Evolutionary conservation across 129 eudicot species (phyloP).

Genomic region (Oenanthe sinensis): DNA sequence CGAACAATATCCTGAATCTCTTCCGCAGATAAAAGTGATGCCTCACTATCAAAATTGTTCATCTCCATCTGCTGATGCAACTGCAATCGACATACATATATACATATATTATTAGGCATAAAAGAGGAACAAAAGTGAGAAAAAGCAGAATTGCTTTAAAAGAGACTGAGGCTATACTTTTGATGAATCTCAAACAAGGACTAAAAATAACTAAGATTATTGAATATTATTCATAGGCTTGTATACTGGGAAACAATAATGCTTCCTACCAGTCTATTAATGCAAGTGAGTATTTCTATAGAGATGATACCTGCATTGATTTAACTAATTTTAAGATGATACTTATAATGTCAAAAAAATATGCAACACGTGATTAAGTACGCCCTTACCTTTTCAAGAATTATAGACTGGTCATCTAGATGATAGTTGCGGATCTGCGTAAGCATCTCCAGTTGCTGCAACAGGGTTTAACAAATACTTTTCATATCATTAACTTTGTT

Average conservation of each 20-base stretch:
- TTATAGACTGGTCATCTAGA: slow-evolving; percentile 62
- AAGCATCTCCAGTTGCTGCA: slow-evolving; percentile 96
- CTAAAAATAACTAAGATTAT: neutral
- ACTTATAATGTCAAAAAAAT: neutral
- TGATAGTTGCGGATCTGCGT: slow-evolving; percentile 69
- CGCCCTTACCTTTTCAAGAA: slow-evolving; percentile 56
- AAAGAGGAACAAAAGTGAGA: neutral
- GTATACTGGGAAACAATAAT: neutral
- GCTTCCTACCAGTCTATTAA: neutral
- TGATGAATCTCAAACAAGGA: neutral
- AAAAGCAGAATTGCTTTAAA: neutral
- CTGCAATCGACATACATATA: slow-evolving; percentile 24
- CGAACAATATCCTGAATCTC: slow-evolving; percentile 56
- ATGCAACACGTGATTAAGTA: neutral
- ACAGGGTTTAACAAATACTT: slow-evolving; percentile 6
- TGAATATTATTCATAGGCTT: neutral
- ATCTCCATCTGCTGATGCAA: slow-evolving; percentile 72
- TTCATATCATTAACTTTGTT: neutral
- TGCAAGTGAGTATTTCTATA: neutral
- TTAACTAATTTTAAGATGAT: neutral
- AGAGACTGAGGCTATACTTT: neutral
- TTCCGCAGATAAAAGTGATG: slow-evolving; percentile 53
- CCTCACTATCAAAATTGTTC: slow-evolving; percentile 59
- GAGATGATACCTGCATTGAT: neutral
- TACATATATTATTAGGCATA: neutral